Conservation (phyloP, 2,329 filamentous ascomycete species). For the Cladorrhinum sp. region DNA sequence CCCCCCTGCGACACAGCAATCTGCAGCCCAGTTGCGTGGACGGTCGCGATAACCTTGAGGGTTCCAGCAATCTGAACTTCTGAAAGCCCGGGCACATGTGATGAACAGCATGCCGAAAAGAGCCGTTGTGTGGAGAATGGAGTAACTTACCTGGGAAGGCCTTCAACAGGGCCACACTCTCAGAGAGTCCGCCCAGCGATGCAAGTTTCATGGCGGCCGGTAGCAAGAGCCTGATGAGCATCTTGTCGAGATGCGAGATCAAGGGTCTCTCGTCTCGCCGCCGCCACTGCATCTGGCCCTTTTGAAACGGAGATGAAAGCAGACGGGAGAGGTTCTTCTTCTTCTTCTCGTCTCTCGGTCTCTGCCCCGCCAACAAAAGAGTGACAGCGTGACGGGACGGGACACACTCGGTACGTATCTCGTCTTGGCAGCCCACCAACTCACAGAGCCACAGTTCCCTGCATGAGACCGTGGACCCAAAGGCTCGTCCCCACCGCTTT, state of each 20-base stretch:
- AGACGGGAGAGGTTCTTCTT: too few relatives aligned
- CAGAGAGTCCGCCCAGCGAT: too few relatives aligned
- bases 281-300: too few relatives aligned
- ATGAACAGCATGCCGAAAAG: too few relatives aligned
- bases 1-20: background rate
- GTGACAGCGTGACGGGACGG: background rate
- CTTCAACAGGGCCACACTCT: too few relatives aligned
- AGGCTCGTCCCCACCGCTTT: conserved; percentile 13
- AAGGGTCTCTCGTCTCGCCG: too few relatives aligned
- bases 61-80: too few relatives aligned
- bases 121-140: too few relatives aligned
- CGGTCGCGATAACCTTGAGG: background rate
- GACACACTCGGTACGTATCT: background rate
- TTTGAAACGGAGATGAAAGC: background rate
- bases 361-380: background rate
- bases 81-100: too few relatives aligned
- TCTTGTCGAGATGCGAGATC: too few relatives aligned
- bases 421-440: conserved; percentile 2
- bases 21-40: background rate
- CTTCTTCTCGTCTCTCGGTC: background rate
- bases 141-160: too few relatives aligned
- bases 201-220: background rate
- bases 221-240: background rate
- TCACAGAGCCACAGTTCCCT: conserved; percentile 14
- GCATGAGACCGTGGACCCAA: conserved; percentile 11